Conservation (phyloP, 2,329 filamentous ascomycete species). For the Xylaria sp. region DNA sequence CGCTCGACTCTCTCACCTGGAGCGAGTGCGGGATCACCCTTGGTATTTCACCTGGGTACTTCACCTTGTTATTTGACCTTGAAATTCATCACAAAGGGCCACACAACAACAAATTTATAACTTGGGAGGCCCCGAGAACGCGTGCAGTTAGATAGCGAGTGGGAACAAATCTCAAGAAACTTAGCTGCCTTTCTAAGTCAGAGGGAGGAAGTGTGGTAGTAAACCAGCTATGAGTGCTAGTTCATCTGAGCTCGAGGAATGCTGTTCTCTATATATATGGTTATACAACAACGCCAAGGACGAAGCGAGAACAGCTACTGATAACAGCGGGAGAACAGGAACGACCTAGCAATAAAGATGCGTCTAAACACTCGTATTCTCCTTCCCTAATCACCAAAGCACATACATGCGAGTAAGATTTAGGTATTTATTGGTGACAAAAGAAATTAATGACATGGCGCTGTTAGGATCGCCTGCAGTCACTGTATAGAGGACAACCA, state of each 20-base stretch:
- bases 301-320: neutral
- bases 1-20: slow-evolving; percentile 41
- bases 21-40: slow-evolving; percentile 45
- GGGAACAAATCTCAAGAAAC: slow-evolving; percentile 21
- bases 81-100: slow-evolving; percentile 9
- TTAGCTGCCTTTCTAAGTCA: neutral
- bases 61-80: neutral
- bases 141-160: slow-evolving; percentile 10
- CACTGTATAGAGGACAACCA: neutral
- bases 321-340: neutral
- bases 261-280: neutral
- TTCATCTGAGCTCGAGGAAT: neutral
- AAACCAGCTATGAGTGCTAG: neutral
- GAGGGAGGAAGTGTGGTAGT: neutral
- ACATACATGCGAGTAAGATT: neutral
- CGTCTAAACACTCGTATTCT: slow-evolving; percentile 21
- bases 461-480: neutral
- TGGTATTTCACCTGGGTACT: slow-evolving; percentile 37
- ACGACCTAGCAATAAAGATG: neutral
- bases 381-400: neutral
- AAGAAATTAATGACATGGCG: neutral
- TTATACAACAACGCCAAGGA: neutral
- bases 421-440: neutral
- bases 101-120: neutral
- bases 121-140: neutral